A percentile compares a stretch with the other conserved stretches of the same genome.
Evolutionary conservation across 192 early-diverging fungal genomes (phyloP).

Genomic region (Paraglomus brasilianum): DNA sequence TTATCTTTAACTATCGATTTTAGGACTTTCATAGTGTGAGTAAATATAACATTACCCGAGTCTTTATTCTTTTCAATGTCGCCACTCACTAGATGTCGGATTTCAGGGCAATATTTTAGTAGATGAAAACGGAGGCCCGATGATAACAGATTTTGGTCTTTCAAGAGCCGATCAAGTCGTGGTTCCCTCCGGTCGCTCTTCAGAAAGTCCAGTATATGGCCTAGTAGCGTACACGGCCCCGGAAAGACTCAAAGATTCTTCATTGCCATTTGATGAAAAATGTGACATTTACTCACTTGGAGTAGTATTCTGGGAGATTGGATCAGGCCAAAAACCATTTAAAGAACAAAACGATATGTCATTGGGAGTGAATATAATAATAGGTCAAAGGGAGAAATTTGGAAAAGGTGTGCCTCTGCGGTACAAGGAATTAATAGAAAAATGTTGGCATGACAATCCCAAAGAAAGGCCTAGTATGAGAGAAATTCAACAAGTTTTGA

Average conservation of each 20-base stretch:
- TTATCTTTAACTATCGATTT: neutral
- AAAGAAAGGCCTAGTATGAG: neutral
- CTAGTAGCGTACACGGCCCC: constrained; percentile 45
- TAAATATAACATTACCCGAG: neutral
- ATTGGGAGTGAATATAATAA: constrained; percentile 43
- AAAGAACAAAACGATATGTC: constrained; percentile 38
- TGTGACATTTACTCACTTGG: constrained; percentile 47
- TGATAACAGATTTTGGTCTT: constrained; percentile 47
- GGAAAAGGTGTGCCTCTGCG: neutral
- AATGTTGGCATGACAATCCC: neutral
- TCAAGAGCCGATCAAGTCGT: constrained; percentile 38
- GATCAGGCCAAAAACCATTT: constrained; percentile 14
- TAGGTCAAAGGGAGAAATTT: constrained; percentile 39
- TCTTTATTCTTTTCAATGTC: neutral
- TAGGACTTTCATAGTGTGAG: constrained; percentile 11
- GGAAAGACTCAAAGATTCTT: constrained; percentile 44
- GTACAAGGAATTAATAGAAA: neutral
- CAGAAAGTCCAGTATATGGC: constrained; percentile 39
- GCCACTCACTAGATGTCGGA: too few relatives aligned
- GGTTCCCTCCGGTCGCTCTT: neutral
- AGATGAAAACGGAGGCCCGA: constrained; percentile 40
- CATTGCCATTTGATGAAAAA: constrained; percentile 42
- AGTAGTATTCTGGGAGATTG: constrained; percentile 45
- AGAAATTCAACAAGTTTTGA: neutral
- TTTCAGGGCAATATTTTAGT: constrained; percentile 43